These are phyloP conservation scores for Evernia prunastri DNA, from an alignment of 495 filamentous ascomycete genomes.

Conservation along the genomic window DNA sequence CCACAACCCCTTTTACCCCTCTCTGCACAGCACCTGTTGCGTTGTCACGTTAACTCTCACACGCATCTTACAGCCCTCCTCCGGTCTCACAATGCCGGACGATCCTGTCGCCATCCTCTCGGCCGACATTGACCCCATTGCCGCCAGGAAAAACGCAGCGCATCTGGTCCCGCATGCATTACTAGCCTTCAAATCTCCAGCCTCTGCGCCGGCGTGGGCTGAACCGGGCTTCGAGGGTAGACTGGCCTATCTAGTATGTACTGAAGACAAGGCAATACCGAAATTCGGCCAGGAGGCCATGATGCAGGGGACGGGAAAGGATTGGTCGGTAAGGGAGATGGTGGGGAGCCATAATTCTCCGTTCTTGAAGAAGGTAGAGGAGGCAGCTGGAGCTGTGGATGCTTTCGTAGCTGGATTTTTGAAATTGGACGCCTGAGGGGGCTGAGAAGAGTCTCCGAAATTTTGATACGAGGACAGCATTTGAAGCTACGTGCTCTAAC, in stretches of 20 bases:
- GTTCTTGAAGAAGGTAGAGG: slow-evolving; percentile 31
- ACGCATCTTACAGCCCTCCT: slow-evolving; percentile 1
- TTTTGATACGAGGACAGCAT: too few species aligned
- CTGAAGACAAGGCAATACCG: slow-evolving; percentile 32
- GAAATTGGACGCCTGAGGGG: neutral
- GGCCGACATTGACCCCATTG: slow-evolving; percentile 31
- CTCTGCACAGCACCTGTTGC: too few species aligned
- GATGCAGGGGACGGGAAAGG: slow-evolving; percentile 26
- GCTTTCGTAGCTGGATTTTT: slow-evolving; percentile 2
- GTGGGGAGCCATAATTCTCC: slow-evolving; percentile 30
- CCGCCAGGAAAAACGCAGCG: slow-evolving; percentile 24
- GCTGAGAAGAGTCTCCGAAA: neutral
- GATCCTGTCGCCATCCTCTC: slow-evolving; percentile 25
- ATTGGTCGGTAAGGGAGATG: slow-evolving; percentile 26
- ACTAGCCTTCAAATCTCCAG: slow-evolving; percentile 26
- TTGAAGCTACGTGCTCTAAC: too few species aligned
- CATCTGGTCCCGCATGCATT: slow-evolving; percentile 27
- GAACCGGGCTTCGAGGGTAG: slow-evolving; percentile 28
- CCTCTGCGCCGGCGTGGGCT: slow-evolving; percentile 19
- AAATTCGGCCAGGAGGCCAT: slow-evolving; percentile 31
- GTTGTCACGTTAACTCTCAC: neutral
- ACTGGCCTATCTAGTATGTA: slow-evolving; percentile 35
- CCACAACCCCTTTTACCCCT: too few species aligned
- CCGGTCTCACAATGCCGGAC: slow-evolving; percentile 10
- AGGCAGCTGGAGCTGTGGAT: slow-evolving; percentile 22